Evolutionary conservation across 2,329 filamentous ascomycete species (phyloP), one percentile per base, ranked within the genome.

Genomic region (Ceratocystis cubensis): DNA sequence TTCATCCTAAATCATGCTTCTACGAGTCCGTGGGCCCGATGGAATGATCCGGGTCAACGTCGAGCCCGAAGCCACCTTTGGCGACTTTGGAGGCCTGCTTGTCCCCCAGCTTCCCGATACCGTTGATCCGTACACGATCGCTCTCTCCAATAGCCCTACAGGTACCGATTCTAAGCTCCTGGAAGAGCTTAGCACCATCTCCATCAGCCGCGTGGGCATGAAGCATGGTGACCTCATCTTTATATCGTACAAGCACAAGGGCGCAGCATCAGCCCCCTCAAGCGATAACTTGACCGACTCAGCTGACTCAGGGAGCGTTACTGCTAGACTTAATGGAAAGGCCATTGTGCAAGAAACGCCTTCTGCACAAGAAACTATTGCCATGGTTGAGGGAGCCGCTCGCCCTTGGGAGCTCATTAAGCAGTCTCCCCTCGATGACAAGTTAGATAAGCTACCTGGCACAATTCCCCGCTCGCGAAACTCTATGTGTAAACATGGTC

Each of bases 401-500:
- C 73, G 75, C 59, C 76, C 76, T 5, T 97, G 94, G 94, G 94
- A 99, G 73, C 84, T 88, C 7, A 88, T 97, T 17, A 85, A 85
- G 72, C 94, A 99, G 77, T 95, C 92, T 1, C 80, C 86, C 1
- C 81, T 99, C 8, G 95, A 99, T 74, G 87, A 99, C 73, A 80
- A 83, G 66, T 78, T 99, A 73, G 94, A 99, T 76, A 90, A 85
- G 76, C 82, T 87, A 70, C 88, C 94, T 80, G 94, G 94, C 70
- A 99, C 96, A 78, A 96, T 96, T 64, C 79, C 84, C 22, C 82
- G 92, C 69, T 83, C 83, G 69, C 82, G 82, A 67, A 90, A 96
- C 74, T 89, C 89, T 74, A 94, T 99, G 91, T 99, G 94, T 78
- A 87, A 90, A 69, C 94, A 99, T 75, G 93, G 93, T 1, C 87